phyloP scores from a whole-genome alignment of 306 rosid species.

The Quillaja saponaria region DNA sequence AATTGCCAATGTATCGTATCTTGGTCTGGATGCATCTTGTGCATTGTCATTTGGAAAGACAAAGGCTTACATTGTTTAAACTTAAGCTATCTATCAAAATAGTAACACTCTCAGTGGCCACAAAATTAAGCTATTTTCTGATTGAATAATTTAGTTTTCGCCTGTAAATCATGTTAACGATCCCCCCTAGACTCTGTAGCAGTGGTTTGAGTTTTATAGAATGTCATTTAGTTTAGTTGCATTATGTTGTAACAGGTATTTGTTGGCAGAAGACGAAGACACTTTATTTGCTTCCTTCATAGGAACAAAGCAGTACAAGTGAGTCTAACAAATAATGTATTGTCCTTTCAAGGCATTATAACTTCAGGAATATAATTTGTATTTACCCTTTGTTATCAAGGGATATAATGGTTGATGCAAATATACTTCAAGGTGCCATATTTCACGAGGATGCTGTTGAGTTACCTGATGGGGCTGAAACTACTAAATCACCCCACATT shows the following conservation, averaged over 20 bases:
- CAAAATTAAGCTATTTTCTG: too few species aligned
- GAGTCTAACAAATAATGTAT: constrained; percentile 33
- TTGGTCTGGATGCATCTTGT: too few species aligned
- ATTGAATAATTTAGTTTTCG: too few species aligned
- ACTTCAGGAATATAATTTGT: constrained; percentile 13
- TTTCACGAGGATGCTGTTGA: constrained; percentile 84
- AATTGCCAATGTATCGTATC: too few species aligned
- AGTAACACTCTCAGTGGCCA: too few species aligned
- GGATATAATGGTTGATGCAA: constrained; percentile 92
- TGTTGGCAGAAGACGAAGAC: constrained; percentile 96
- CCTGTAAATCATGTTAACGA: too few species aligned
- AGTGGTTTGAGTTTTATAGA: constrained; percentile 13
- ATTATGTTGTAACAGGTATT: constrained; percentile 61
- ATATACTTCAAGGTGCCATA: constrained; percentile 97
- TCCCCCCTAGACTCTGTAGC: too few species aligned
- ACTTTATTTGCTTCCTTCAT: constrained; percentile 96
- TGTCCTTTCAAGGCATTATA: constrained; percentile 23
- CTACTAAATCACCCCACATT: constrained; percentile 39
- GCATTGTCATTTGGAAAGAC: too few species aligned
- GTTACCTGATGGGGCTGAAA: constrained; percentile 43
- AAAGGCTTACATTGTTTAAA: too few species aligned
- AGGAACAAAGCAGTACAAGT: constrained; percentile 98
- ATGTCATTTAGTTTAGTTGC: constrained; percentile 16
- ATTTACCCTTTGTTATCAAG: constrained; percentile 48
- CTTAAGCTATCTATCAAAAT: too few species aligned